These are phyloP conservation scores for Podospora sp. DNA, from an alignment of 495 filamentous ascomycete species.

Conservation along the genomic window DNA sequence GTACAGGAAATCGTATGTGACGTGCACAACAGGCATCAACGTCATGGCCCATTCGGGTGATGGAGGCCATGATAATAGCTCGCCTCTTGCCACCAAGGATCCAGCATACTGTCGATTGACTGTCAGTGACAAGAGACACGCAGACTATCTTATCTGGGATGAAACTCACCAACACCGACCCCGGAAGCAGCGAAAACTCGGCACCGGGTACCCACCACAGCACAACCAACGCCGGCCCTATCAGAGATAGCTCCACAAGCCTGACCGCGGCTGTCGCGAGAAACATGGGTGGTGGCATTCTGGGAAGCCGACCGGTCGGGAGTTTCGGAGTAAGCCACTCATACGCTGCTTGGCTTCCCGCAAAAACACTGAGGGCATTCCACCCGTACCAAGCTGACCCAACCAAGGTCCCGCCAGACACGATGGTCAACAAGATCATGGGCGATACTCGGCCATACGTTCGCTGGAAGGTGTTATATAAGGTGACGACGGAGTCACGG, in stretches of 20 bases:
- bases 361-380: constrained; percentile 39
- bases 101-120: constrained; percentile 27
- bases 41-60: constrained; percentile 71
- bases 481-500: constrained; percentile 64
- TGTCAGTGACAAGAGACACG: neutral
- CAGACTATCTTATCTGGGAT: too few species aligned
- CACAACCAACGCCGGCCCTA: constrained; percentile 46
- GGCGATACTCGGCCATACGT: constrained; percentile 61
- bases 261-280: constrained; percentile 6
- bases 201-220: constrained; percentile 35
- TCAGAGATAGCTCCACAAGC: constrained; percentile 32
- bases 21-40: constrained; percentile 67
- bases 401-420: constrained; percentile 55
- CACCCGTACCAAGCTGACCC: constrained; percentile 45
- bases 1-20: constrained; percentile 68
- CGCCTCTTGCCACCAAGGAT: constrained; percentile 26
- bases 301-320: neutral
- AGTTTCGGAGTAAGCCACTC: neutral
- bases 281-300: neutral
- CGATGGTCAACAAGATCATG: constrained; percentile 57
- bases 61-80: constrained; percentile 65
- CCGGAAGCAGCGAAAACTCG: constrained; percentile 38
- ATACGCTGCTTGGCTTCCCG: constrained; percentile 34
- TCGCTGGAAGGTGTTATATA: constrained; percentile 57
- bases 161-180: constrained; percentile 38